phyloP scores from a whole-genome alignment of 2,329 filamentous ascomycete species.

The Cladophialophora carrionii region DNA sequence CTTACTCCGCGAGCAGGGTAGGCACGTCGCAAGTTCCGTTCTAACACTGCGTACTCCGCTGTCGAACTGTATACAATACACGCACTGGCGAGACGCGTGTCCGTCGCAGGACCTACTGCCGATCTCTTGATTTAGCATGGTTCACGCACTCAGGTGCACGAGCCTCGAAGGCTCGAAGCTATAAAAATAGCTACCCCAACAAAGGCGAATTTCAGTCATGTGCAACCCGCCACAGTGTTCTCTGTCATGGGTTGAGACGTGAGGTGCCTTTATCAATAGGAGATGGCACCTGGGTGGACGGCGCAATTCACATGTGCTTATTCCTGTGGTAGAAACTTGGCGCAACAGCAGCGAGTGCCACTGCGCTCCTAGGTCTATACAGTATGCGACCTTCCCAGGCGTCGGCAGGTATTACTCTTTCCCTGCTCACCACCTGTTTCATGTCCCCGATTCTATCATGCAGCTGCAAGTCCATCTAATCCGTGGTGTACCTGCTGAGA shows the following conservation, averaged over 20 bases:
- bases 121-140: not conserved
- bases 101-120: not conserved
- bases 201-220: not conserved
- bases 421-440: not conserved
- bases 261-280: not conserved
- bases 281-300: too few relatives aligned
- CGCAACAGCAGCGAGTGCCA: not conserved
- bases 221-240: not conserved
- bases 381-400: not conserved
- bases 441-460: conserved; percentile 4
- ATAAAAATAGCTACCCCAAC: not conserved
- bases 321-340: not conserved
- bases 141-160: not conserved
- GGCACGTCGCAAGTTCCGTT: not conserved
- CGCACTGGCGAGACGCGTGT: not conserved
- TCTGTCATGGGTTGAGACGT: not conserved
- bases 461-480: not conserved
- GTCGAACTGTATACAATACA: not conserved
- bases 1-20: not conserved
- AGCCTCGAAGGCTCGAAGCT: not conserved
- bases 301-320: not conserved
- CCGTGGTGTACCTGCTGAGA: not conserved
- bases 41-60: too few relatives aligned
- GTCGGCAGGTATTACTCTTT: not conserved
- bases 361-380: not conserved